Evolutionary conservation across 768 basidiomycete genomes (phyloP).

Genomic region (Zangia roseola): DNA sequence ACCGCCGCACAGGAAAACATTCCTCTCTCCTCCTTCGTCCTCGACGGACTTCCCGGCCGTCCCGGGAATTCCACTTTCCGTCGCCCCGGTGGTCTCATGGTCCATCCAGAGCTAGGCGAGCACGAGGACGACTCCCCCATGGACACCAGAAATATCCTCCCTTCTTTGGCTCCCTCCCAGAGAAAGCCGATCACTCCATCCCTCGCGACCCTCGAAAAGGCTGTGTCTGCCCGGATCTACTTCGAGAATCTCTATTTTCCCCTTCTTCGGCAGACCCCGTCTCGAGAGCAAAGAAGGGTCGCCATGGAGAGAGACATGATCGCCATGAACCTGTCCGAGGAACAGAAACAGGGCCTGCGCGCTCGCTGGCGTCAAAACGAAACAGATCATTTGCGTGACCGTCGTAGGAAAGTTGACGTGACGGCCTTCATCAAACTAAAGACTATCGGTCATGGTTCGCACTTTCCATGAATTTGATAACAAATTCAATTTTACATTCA

Average conservation of each 20-base stretch:
- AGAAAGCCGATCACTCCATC: slow-evolving; percentile 76
- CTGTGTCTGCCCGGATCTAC: slow-evolving; percentile 88
- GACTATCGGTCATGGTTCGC: slow-evolving; percentile 89
- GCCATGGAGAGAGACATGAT: slow-evolving; percentile 90
- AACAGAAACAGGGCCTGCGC: slow-evolving; percentile 70
- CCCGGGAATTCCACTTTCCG: slow-evolving; percentile 61
- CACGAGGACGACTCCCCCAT: slow-evolving; percentile 45
- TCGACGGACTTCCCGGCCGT: slow-evolving; percentile 49
- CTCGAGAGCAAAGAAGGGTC: slow-evolving; percentile 78
- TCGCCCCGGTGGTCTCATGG: slow-evolving; percentile 58
- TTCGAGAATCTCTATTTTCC: slow-evolving; percentile 91
- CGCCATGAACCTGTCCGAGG: slow-evolving; percentile 64
- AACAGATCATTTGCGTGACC: slow-evolving; percentile 84
- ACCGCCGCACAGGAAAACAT: slow-evolving; percentile 76
- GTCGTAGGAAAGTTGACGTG: slow-evolving; percentile 77
- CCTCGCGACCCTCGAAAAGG: slow-evolving; percentile 88
- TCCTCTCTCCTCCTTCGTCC: slow-evolving; percentile 38
- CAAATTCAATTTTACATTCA: slow-evolving; percentile 22
- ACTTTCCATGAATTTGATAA: slow-evolving; percentile 26
- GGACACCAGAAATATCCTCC: slow-evolving; percentile 20
- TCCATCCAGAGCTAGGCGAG: slow-evolving; percentile 67
- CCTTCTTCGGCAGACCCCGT: slow-evolving; percentile 79
- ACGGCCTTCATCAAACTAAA: slow-evolving; percentile 87
- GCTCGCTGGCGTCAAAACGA: slow-evolving; percentile 84
- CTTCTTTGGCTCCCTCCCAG: slow-evolving; percentile 38